phyloP scores from a whole-genome alignment of 1,284 basidiomycete genomes.

The Lentinula novae-zelandiae region DNA sequence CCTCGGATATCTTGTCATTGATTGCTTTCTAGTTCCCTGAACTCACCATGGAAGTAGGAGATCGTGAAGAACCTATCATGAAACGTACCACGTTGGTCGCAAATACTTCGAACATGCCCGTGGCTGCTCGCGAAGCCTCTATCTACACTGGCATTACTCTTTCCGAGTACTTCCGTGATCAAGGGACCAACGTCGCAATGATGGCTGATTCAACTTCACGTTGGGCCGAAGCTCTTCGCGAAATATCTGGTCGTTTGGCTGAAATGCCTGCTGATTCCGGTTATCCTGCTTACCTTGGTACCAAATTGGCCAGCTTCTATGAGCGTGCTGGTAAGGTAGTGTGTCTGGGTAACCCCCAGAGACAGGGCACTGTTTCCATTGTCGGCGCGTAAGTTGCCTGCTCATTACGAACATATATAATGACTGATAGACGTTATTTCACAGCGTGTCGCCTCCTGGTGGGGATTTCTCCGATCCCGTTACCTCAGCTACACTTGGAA shows the following conservation, averaged over 20 bases:
- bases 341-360: conserved; percentile 86
- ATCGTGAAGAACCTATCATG: conserved; percentile 99
- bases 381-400: conserved; percentile 85
- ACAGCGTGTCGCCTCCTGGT: conserved; percentile 93
- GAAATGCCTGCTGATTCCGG: conserved; percentile 99
- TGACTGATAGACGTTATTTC: conserved; percentile 11
- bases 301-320: conserved; percentile 97
- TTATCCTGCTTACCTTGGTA: conserved; percentile 96
- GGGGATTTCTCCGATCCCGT: conserved; percentile 99
- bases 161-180: conserved; percentile 99
- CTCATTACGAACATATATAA: not conserved
- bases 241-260: conserved; percentile 98
- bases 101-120: conserved; percentile 99
- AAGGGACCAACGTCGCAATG: conserved; percentile 98
- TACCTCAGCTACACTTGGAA: conserved; percentile 94
- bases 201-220: conserved; percentile 99
- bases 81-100: conserved; percentile 99
- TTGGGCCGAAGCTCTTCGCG: conserved; percentile 99
- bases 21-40: conserved; percentile 77
- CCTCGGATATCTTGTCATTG: not conserved
- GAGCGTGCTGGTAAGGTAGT: conserved; percentile 98
- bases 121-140: conserved; percentile 98
- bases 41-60: conserved; percentile 86
- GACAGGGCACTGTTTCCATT: conserved; percentile 94
- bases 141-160: conserved; percentile 99